Evolutionary conservation across 2,329 filamentous ascomycete genomes (phyloP), one percentile per base, ranked within the genome.

Genomic region (Apiospora arundinis): DNA sequence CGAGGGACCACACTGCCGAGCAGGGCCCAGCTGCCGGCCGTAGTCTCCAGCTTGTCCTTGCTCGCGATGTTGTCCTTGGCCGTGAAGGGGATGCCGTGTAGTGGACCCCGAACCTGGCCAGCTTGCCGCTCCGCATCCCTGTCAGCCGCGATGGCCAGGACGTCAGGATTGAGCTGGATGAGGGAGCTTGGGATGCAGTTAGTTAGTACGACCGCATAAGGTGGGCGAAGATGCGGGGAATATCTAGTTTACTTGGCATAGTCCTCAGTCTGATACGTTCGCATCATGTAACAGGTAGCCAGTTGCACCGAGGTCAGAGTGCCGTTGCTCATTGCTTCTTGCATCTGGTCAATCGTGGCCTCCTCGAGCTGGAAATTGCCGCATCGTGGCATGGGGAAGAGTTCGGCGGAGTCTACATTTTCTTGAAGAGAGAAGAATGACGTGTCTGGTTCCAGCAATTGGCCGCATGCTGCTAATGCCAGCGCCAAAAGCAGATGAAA

Each of bases 41-140:
- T 94, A 0, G 92, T 95, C 77, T 94, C 87, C 86, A 95, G 88
- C 69, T 87, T 87, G 78, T 94, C 92, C 74, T 89, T 90, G 11
- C 88, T 90, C 32, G 86, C 90, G 70, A 93, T 92, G 77, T 92
- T 92, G 60, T 95, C 92, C 80, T 95, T 95, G 74, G 94, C 88
- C 2, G 92, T 84, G 78, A 93, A 93, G 0, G 93, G 92, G 60
- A 95, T 93, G 3, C 92, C 92, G 78, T 95, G 92, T 1, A 95
- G 84, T 0, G 89, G 89, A 1, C 92, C 88, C n/a, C 91, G 87
- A 12, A 90, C 79, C 49, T 82, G 83, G 32, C 90, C 90, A 0
- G 81, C 76, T 16, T 78, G 77, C 23, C 92, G 86, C 80, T 94
- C 92, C 0, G 77, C 78, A 75, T 95, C 92, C 42, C 90, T 83